Percentiles rank a stretch among this genome's conserved stretches.
Evolutionary conservation across 2,329 filamentous ascomycete species (phyloP).

Genomic region (Didymella lethalis): DNA sequence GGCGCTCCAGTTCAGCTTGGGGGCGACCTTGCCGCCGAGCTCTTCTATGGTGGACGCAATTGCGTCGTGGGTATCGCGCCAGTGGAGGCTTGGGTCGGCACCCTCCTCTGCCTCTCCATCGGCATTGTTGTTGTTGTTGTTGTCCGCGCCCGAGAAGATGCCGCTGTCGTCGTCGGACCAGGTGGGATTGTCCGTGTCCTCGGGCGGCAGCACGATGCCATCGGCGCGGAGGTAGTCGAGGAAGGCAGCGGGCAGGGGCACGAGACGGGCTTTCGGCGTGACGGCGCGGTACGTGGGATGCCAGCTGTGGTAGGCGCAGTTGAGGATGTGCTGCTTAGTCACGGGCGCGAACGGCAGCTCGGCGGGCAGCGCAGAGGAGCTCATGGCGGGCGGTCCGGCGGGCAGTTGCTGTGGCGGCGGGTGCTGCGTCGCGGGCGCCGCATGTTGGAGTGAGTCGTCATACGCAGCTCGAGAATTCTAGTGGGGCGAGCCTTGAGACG

Average conservation of each 20-base stretch:
- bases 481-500: constrained; percentile 33
- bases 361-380: constrained; percentile 28
- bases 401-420: constrained; percentile 6
- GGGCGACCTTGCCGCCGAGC: constrained; percentile 84
- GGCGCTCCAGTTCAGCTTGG: constrained; percentile 97
- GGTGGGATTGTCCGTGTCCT: constrained; percentile 58
- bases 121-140: constrained; percentile 40
- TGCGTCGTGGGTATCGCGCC: constrained; percentile 75
- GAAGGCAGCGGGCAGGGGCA: constrained; percentile 78
- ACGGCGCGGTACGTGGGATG: constrained; percentile 82
- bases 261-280: constrained; percentile 85
- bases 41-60: constrained; percentile 81
- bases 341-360: constrained; percentile 80
- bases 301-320: constrained; percentile 95
- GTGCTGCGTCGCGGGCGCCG: constrained; percentile 12
- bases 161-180: constrained; percentile 63
- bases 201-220: constrained; percentile 85
- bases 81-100: constrained; percentile 67
- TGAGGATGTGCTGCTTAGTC: constrained; percentile 84
- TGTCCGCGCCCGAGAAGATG: constrained; percentile 57
- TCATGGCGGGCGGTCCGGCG: constrained; percentile 34
- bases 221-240: constrained; percentile 89
- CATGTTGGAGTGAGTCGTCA: constrained; percentile 40
- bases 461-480: constrained; percentile 30
- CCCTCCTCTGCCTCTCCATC: constrained; percentile 58